These are phyloP conservation scores for Aspergillus heteromorphus DNA, from an alignment of 495 filamentous ascomycete genomes.

Conservation along the genomic window DNA sequence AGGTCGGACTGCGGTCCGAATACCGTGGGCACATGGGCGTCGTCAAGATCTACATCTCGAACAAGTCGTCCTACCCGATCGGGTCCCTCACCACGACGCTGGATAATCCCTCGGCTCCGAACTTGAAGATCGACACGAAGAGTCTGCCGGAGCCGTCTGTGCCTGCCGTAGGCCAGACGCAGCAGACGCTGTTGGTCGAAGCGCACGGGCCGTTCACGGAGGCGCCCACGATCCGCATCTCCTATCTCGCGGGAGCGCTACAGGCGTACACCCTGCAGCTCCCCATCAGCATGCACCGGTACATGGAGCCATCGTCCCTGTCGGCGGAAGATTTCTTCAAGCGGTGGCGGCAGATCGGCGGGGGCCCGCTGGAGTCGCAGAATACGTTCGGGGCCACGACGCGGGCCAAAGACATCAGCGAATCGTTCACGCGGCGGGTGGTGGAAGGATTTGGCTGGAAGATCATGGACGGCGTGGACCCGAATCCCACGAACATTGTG, in stretches of 20 bases:
- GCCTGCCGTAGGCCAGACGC: slow-evolving; percentile 67
- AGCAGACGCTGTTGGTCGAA: slow-evolving; percentile 93
- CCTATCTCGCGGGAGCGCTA: slow-evolving; percentile 87
- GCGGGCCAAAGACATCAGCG: slow-evolving; percentile 45
- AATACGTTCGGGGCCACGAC: slow-evolving; percentile 64
- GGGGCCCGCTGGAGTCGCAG: slow-evolving; percentile 78
- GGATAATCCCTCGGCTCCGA: slow-evolving; percentile 68
- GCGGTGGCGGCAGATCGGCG: slow-evolving; percentile 97
- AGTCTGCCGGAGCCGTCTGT: slow-evolving; percentile 82
- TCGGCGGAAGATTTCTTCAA: slow-evolving; percentile 94
- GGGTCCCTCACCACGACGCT: slow-evolving; percentile 90
- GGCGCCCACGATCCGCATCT: slow-evolving; percentile 86
- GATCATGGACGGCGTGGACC: slow-evolving; percentile 77
- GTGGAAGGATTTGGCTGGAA: slow-evolving; percentile 86
- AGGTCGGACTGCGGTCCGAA: slow-evolving; percentile 87
- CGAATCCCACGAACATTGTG: slow-evolving; percentile 86
- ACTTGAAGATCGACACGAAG: slow-evolving; percentile 77
- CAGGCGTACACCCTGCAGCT: slow-evolving; percentile 91
- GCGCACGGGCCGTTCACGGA: slow-evolving; percentile 74
- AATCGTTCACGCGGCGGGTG: slow-evolving; percentile 55
- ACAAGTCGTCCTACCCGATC: slow-evolving; percentile 79
- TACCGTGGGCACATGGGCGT: slow-evolving; percentile 92
- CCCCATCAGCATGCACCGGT: slow-evolving; percentile 85
- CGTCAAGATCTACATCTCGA: slow-evolving; percentile 90
- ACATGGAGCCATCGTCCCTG: slow-evolving; percentile 86